Base-by-base conservation (phyloP, 805 yeast species). In the Saturnispora serradocipensis region DNA sequence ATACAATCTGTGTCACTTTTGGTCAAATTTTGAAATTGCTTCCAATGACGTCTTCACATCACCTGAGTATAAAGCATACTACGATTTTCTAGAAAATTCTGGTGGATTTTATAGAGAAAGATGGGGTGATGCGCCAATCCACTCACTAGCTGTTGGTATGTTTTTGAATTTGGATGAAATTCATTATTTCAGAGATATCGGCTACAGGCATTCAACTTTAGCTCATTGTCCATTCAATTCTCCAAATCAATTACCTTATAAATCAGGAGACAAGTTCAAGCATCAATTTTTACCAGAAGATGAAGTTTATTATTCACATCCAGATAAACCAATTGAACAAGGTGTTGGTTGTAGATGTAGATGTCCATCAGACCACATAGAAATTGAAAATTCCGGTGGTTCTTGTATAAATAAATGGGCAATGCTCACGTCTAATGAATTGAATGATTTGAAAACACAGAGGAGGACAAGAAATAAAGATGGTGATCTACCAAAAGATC, bases 71-170 rank as follows among this genome's bases (percentile, higher is more conserved):
- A 74, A 79, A 47, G 72, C 72, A 25, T 90, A 82, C 64, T 88
- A 87, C 65, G 69, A 81, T 39, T 77, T 72, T 58, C 67, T 91
- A 46, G 97, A 93, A 51, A 47, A 66, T 7, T 70, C 81, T 4
- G 88, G 90, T 10, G 97, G 98, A 0, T 90, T 91, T 62, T 89
- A 82, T 75, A 75, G 77, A 50, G 97, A 93, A 65, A 72, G 99
- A 61, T 91, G 98, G 98, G 98, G 98, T 2, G 98, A 91, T 72
- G 97, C 97, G 0, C 96, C 97, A 0, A 82, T 91, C 4, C 97
- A 89, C 65, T 84, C 97, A 0, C 67, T 93, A 22, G 98, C 95
- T 0, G 78, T 86, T 5, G 91, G 88, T 0, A 73, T 93, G 76
- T 72, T 86, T 59, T 69, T 90, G 42, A 74, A 84, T 53, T 66